phyloP scores from a whole-genome alignment of 345 rosid genomes.

The Corchorus olitorius region DNA sequence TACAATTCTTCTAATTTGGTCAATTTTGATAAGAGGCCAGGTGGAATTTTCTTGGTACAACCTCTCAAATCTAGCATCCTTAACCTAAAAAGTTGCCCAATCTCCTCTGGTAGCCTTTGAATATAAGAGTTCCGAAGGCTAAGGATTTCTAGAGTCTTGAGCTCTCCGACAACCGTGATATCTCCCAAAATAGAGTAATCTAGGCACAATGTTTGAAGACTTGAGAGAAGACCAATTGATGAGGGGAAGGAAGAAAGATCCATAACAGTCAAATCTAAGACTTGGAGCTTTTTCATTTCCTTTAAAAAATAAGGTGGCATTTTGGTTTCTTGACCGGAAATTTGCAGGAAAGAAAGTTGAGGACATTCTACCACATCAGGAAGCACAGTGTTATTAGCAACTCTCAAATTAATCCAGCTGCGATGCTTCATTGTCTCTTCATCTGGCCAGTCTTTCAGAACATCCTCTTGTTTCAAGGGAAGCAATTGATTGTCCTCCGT shows the following conservation, averaged over 20 bases:
- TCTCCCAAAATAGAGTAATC: slow-evolving; percentile 3
- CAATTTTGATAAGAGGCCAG: slow-evolving; percentile 20
- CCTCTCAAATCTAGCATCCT: slow-evolving; percentile 24
- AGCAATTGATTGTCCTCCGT: not conserved
- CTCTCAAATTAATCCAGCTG: slow-evolving; percentile 12
- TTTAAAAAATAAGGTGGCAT: slow-evolving; percentile 12
- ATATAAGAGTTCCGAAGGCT: slow-evolving; percentile 21
- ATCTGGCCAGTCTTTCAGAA: not conserved
- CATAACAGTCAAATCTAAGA: slow-evolving; percentile 16
- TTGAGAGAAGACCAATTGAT: slow-evolving; percentile 5
- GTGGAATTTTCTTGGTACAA: slow-evolving; percentile 14
- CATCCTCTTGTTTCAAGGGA: not conserved
- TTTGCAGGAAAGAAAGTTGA: too few relatives aligned
- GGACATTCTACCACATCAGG: slow-evolving; percentile 22
- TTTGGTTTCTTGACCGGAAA: not conserved
- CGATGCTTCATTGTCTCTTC: not conserved
- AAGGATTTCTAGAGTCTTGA: slow-evolving; percentile 21
- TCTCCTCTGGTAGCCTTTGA: not conserved
- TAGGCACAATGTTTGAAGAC: slow-evolving; percentile 28
- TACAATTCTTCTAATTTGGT: slow-evolving; percentile 23
- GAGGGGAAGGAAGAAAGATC: slow-evolving; percentile 12
- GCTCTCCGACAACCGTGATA: slow-evolving; percentile 7
- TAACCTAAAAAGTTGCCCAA: slow-evolving; percentile 4
- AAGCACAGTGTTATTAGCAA: not conserved
- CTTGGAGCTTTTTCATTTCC: slow-evolving; percentile 5